Base-by-base conservation (phyloP, 23 red algal genomes). In the Rhodosorus marinus region DNA sequence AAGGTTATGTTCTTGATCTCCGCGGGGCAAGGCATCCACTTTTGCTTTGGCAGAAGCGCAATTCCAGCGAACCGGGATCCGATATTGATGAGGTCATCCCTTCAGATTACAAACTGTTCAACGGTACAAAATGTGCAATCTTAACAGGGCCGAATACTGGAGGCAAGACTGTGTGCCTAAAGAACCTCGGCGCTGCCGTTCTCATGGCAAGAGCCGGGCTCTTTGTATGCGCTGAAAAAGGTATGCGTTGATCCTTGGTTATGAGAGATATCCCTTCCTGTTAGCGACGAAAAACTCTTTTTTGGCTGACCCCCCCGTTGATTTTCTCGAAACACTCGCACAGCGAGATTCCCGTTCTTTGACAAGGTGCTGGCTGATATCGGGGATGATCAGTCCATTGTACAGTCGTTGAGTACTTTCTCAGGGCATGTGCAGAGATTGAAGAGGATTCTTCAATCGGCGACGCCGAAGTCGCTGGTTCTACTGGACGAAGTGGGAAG, bases 401-500 rank as follows among this genome's bases (percentile, higher is more conserved):
- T 72, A 3, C 70, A 85, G 35, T 83, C 78, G 0, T 33, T 98
- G 15, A 79, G 70, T 8, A 98, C 90, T 2, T 98, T 98, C 61
- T 83, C 76, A n/a, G 74, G 76, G 1, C 90, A 98, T 48, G 58
- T 98, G 3, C 34, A 47, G 26, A 61, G 90, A 49, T 74, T 98
- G 55, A 73, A 72, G 51, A 59, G 78, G 31, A 85, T 98, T 40
- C 17, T 84, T 29, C 49, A 66, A 6, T 25, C 33, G 6, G 60
- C 62, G 26, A 80, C 80, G 14, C 35, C 71, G 1, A 15, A 43
- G 8, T 56, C 66, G 11, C 51, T 98, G 29, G 72, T 98, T 17
- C 69, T 98, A 17, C 66, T 98, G 31, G 90, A 98, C 50, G 90
- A 98, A 49, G 57, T 98, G 45, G 90, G 90, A 23, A 76, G 75